These are phyloP conservation scores for Achaetomiella virescens DNA, from an alignment of 495 filamentous ascomycete genomes.

Conservation along the genomic window DNA sequence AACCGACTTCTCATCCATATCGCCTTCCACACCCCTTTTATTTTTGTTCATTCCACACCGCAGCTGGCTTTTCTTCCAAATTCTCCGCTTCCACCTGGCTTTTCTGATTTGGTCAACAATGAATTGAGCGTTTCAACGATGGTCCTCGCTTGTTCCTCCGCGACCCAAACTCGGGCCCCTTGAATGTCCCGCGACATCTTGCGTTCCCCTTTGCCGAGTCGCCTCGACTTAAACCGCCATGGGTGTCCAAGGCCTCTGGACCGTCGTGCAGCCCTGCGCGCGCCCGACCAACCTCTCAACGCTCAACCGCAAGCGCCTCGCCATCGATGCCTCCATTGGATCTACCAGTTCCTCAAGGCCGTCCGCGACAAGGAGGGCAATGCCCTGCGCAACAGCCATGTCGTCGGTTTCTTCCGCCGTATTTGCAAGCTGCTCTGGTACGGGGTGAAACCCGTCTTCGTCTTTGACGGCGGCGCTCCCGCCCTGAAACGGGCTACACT, in stretches of 20 bases:
- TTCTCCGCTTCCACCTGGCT: neutral
- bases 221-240: slow-evolving; percentile 40
- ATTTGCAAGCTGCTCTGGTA: slow-evolving; percentile 96
- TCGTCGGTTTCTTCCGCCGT: slow-evolving; percentile 95
- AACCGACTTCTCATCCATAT: neutral
- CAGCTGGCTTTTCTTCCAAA: neutral
- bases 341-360: slow-evolving; percentile 98
- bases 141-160: neutral
- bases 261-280: slow-evolving; percentile 84
- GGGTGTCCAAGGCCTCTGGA: slow-evolving; percentile 98
- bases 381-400: slow-evolving; percentile 86
- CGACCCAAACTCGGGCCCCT: neutral
- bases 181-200: neutral
- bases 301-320: slow-evolving; percentile 88
- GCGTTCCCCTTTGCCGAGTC: neutral
- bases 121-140: neutral
- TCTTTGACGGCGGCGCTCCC: slow-evolving; percentile 95
- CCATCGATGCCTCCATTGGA: slow-evolving; percentile 99
- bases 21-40: no score
- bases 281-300: slow-evolving; percentile 89
- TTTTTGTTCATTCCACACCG: neutral
- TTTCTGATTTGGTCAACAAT: no score
- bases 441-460: slow-evolving; percentile 95
- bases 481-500: slow-evolving; percentile 88
- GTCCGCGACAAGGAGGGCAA: slow-evolving; percentile 98